A percentile compares a stretch with the other conserved stretches of the same genome.
These are phyloP conservation scores for Petunia secreta DNA, from an alignment of 257 asterid species.

Conservation along the genomic window DNA sequence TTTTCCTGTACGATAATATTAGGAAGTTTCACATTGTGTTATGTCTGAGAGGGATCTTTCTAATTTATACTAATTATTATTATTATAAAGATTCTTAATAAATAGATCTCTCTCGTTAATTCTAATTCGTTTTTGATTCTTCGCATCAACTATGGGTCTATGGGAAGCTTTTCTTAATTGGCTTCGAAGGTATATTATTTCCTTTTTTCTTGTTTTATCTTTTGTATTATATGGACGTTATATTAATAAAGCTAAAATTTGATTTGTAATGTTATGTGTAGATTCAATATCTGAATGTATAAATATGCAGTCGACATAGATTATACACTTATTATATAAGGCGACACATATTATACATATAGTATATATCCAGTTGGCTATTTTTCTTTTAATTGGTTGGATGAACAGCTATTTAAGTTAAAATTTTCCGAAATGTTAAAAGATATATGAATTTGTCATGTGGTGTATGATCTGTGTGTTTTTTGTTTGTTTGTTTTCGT, in stretches of 20 bases:
- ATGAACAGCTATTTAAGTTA: too few species aligned
- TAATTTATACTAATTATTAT: slow-evolving; percentile 1
- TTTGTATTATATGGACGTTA: not conserved
- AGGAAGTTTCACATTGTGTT: not conserved
- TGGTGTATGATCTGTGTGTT: not conserved
- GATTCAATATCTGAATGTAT: not conserved
- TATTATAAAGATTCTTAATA: not conserved
- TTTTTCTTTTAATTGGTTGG: too few species aligned
- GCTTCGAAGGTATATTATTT: slow-evolving; percentile 75
- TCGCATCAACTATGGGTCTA: slow-evolving; percentile 72
- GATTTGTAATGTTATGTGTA: not conserved
- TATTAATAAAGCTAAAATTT: not conserved
- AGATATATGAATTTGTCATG: not conserved
- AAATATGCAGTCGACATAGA: not conserved
- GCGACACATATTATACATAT: too few species aligned
- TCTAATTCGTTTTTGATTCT: slow-evolving; percentile 42
- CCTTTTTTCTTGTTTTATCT: not conserved
- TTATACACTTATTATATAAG: not conserved
- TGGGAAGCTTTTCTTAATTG: slow-evolving; percentile 99
- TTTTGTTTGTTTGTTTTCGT: not conserved
- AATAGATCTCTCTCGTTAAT: slow-evolving; percentile 34
- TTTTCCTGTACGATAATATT: not conserved
- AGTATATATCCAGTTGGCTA: too few species aligned
- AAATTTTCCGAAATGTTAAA: not conserved
- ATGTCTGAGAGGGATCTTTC: slow-evolving; percentile 28